Evolutionary conservation across 495 filamentous ascomycete genomes (phyloP), one percentile per base, ranked within the genome.

Genomic region (Hypomontagnella submonticulosa): DNA sequence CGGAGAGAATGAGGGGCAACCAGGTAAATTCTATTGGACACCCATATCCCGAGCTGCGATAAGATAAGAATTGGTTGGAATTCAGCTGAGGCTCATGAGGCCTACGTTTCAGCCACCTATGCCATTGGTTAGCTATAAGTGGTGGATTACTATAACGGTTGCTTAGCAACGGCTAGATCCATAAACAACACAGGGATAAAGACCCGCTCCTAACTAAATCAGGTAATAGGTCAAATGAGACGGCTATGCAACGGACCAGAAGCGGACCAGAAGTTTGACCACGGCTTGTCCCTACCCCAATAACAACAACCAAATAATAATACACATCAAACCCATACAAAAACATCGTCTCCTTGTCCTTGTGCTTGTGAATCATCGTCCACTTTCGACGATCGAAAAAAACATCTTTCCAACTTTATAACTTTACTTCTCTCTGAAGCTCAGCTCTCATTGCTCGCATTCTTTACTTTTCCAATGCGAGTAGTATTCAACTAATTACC

Each of bases 301-400:
- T 67, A 74, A 74, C 63, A 74, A 73, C 60, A 73, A 74, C 63
- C 67, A 66, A 63, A 66, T 58, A 61, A 71, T 64, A 65, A 67
- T 72, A 54, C 34, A 13, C 23, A 43, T 34, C 51, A 52, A 49
- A 57, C 40, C 60, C 51, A 63, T 71, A 72, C 69, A 71, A 74
- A 72, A 71, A 71, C 71, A 72, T 63, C 71, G 34, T 72, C 69
- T 57, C 53, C 66, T 70, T 54, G 53, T 43, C 32, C 57, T 51
- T 38, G 44, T 36, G 34, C 9, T 36, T 53, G n/a, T n/a, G n/a
- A n/a, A n/a, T n/a, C 42, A 40, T 34, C 32, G 27, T 41, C 36
- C 3, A 27, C 23, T 27, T 27, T 27, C 23, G 23, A 27, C 23
- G 23, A 27, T 27, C 23, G 3, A 27, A 27, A 27, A 27, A 27